These are phyloP conservation scores for Umbelopsis vinacea DNA, from an alignment of 192 early-diverging fungal genomes.

Conservation along the genomic window DNA sequence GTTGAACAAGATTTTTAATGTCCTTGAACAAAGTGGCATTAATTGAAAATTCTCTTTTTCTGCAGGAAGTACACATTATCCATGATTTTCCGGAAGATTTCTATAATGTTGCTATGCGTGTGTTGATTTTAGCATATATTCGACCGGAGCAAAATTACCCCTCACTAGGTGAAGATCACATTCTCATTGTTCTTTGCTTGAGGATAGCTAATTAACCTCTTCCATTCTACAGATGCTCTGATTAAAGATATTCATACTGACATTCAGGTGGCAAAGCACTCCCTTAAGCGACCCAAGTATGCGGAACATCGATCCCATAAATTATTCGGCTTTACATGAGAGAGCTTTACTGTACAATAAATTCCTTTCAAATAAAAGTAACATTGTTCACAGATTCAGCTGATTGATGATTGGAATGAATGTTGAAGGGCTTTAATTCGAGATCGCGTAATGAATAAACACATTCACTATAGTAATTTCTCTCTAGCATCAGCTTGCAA, in stretches of 20 bases:
- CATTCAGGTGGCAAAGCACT: conserved; percentile 77
- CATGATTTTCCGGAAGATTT: conserved; percentile 89
- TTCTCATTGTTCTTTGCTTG: neutral
- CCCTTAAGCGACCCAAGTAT: conserved; percentile 65
- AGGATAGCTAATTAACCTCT: neutral
- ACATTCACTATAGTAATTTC: no score
- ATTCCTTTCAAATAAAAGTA: no score
- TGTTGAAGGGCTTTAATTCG: no score
- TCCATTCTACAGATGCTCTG: conserved; percentile 66
- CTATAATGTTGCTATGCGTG: conserved; percentile 82
- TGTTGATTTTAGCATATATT: conserved; percentile 88
- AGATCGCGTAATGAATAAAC: no score
- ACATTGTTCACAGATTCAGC: no score
- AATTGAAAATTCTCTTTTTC: neutral
- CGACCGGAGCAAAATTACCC: conserved; percentile 89
- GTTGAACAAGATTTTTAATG: neutral
- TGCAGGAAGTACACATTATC: conserved; percentile 44
- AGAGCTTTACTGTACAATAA: no score
- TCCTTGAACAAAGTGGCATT: neutral
- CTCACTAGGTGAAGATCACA: conserved; percentile 63
- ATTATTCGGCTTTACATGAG: neutral
- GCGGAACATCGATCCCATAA: conserved; percentile 11
- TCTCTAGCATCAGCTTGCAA: no score
- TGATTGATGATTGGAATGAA: no score
- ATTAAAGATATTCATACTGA: conserved; percentile 94